These are phyloP conservation scores for Candida peoriensis DNA, from an alignment of 805 yeast species.

Conservation along the genomic window DNA sequence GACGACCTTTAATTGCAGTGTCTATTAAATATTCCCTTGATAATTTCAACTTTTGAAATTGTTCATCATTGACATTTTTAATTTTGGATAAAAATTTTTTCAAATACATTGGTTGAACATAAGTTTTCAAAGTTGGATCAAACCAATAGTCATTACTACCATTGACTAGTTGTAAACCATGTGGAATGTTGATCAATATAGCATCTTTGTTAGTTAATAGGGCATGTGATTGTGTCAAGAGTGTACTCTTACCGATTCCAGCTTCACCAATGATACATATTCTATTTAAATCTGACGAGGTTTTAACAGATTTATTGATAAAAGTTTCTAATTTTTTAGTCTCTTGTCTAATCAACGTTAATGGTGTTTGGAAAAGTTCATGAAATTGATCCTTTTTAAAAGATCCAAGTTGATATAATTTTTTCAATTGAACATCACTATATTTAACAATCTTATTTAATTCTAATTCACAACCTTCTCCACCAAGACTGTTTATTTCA, in stretches of 20 bases:
- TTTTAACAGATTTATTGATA: constrained; percentile 28
- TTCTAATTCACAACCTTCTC: too few relatives aligned
- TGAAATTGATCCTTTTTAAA: constrained; percentile 65
- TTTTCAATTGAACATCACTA: constrained; percentile 31
- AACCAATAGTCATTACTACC: constrained; percentile 68
- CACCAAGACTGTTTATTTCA: constrained; percentile 19
- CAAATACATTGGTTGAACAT: constrained; percentile 77
- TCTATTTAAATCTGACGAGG: constrained; percentile 40
- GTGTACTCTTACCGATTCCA: constrained; percentile 78
- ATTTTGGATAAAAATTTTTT: constrained; percentile 54
- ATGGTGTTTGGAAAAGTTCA: constrained; percentile 58
- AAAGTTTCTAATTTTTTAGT: constrained; percentile 38
- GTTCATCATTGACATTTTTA: constrained; percentile 37
- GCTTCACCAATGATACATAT: constrained; percentile 58
- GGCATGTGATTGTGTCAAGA: constrained; percentile 65
- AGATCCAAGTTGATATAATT: constrained; percentile 50
- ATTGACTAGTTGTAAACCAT: constrained; percentile 55
- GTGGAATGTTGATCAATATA: constrained; percentile 58
- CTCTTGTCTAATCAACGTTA: constrained; percentile 50
- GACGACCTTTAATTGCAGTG: constrained; percentile 28
- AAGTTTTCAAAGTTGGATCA: constrained; percentile 42
- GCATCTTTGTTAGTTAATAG: constrained; percentile 39
- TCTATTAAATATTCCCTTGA: constrained; percentile 30
- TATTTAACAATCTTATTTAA: constrained; percentile 35
- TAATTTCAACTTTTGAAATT: constrained; percentile 31